phyloP scores from a whole-genome alignment of 352 stramenopile genomes.

The Thraustochytrium sp. region DNA sequence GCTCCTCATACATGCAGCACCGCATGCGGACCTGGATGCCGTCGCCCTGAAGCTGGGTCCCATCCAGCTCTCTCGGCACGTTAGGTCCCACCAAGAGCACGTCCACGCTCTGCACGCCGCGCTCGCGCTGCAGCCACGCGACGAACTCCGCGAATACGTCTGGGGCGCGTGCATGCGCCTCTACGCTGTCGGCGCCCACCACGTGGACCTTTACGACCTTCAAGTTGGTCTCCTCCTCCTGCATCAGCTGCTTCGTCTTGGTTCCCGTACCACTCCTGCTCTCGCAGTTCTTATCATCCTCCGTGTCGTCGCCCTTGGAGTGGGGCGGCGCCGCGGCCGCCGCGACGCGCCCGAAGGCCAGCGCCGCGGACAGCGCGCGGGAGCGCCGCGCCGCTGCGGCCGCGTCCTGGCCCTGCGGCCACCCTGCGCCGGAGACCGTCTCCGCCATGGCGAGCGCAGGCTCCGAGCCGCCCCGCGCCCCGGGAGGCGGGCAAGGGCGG shows the following conservation, averaged over 20 bases:
- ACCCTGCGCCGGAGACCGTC: no score
- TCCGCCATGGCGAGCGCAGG: no score
- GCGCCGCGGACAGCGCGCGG: not conserved
- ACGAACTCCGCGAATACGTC: constrained; percentile 53
- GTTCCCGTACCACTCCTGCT: no score
- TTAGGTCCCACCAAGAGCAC: constrained; percentile 6
- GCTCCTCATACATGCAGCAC: not conserved
- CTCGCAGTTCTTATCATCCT: no score
- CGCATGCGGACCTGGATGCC: not conserved
- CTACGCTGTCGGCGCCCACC: constrained; percentile 58
- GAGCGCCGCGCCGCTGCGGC: not conserved
- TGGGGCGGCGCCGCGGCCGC: no score
- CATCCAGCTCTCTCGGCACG: not conserved
- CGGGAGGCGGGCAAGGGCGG: no score
- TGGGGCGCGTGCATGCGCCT: constrained; percentile 57
- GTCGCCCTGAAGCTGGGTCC: not conserved
- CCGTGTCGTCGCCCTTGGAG: no score
- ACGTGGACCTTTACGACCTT: constrained; percentile 53
- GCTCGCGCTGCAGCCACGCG: constrained; percentile 35
- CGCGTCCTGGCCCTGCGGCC: no score
- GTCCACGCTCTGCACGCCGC: not conserved
- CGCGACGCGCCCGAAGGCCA: not conserved
- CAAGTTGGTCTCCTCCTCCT: not conserved
- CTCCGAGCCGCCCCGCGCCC: no score
- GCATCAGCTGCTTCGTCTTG: not conserved